Conservation (phyloP, 257 asterid genomes). For the Anisodus tanguticus region DNA sequence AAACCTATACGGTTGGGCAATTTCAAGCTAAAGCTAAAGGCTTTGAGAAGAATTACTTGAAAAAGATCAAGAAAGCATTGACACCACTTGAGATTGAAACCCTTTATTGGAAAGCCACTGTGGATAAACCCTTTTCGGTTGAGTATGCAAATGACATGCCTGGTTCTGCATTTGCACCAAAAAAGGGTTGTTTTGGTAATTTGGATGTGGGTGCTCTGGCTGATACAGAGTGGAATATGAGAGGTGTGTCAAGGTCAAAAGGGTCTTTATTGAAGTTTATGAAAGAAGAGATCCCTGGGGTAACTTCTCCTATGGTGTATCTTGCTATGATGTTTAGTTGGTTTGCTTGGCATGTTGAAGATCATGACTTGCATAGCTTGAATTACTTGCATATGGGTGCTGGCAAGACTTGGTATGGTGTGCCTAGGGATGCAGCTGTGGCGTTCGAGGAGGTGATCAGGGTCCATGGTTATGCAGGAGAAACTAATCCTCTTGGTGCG, state of each 20-base stretch:
- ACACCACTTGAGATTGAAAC: constrained; percentile 74
- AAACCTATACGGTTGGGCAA: constrained; percentile 63
- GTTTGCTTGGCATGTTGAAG: constrained; percentile 99
- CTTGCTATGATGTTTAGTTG: constrained; percentile 99
- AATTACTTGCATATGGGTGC: constrained; percentile 91
- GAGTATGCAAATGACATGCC: constrained; percentile 99
- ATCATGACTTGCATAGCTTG: constrained; percentile 99
- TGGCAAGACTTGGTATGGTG: constrained; percentile 98
- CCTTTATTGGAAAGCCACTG: constrained; percentile 92
- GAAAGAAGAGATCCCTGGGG: constrained; percentile 99
- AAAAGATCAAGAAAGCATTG: constrained; percentile 58
- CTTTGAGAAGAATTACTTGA: constrained; percentile 80
- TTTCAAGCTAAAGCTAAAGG: constrained; percentile 82
- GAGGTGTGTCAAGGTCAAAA: constrained; percentile 87
- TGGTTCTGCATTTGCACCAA: constrained; percentile 84
- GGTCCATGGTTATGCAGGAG: constrained; percentile 96
- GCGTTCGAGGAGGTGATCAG: constrained; percentile 96
- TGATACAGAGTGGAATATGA: constrained; percentile 98
- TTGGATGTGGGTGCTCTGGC: constrained; percentile 58
- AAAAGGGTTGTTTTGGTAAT: constrained; percentile 44
- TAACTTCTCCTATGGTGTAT: constrained; percentile 98
- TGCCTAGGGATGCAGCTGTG: constrained; percentile 88
- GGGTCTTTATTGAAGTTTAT: constrained; percentile 85
- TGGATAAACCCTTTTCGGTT: constrained; percentile 89
- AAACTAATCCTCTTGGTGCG: constrained; percentile 93